Percentiles rank a stretch among this genome's conserved stretches.
These are phyloP conservation scores for Hypomyces perniciosus DNA, from an alignment of 2,329 filamentous ascomycete genomes.

Conservation along the genomic window DNA sequence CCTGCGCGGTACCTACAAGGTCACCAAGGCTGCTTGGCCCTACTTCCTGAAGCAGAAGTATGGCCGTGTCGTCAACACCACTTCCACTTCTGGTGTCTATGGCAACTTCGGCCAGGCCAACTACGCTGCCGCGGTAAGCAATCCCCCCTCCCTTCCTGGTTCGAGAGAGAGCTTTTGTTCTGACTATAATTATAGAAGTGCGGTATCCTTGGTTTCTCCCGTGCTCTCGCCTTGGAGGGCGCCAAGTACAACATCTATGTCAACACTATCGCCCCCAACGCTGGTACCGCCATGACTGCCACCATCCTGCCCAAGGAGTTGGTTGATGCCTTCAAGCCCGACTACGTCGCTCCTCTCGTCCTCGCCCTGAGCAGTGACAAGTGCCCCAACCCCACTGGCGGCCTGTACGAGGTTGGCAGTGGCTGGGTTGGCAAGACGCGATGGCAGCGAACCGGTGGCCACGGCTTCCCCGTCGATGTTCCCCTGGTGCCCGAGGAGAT, in stretches of 20 bases:
- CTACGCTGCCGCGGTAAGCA: conserved; percentile 78
- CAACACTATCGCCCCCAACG: conserved; percentile 97
- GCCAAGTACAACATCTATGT: conserved; percentile 96
- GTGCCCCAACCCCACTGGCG: conserved; percentile 77
- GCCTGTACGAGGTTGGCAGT: conserved; percentile 89
- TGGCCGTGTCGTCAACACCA: conserved; percentile 92
- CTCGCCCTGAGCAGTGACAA: conserved; percentile 80
- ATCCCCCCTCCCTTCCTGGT: background rate
- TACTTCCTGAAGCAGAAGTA: conserved; percentile 99
- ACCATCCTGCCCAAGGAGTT: conserved; percentile 95
- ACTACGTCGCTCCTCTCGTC: conserved; percentile 93
- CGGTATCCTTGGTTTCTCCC: conserved; percentile 92
- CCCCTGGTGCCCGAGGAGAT: conserved; percentile 81
- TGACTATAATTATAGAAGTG: conserved; percentile 53
- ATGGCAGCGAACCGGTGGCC: conserved; percentile 88
- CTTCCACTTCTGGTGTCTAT: conserved; percentile 94
- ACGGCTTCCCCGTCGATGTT: conserved; percentile 85
- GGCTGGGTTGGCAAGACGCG: conserved; percentile 89
- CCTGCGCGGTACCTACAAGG: conserved; percentile 89
- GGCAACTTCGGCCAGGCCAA: conserved; percentile 99
- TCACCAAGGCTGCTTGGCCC: conserved; percentile 95
- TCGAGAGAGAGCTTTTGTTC: background rate
- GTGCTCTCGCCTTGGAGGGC: conserved; percentile 86
- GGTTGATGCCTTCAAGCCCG: conserved; percentile 98
- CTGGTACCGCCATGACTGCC: conserved; percentile 89